Conservation (phyloP, 2,329 filamentous ascomycete species). For the Dactylellina sp. region DNA sequence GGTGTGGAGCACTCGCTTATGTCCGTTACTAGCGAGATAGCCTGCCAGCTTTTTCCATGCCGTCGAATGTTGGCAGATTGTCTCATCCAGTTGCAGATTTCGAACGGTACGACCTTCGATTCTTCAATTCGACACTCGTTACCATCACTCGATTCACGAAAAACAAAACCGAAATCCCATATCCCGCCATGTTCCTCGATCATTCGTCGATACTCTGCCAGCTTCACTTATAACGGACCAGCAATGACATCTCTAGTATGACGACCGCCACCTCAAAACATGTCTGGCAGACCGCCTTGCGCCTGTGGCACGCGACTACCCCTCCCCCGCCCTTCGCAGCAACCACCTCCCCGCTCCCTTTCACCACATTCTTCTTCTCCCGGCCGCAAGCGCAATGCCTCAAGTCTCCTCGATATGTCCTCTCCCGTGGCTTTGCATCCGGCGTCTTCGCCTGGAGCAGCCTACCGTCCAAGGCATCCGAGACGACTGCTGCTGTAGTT, state of each 20-base stretch:
- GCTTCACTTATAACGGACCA: neutral
- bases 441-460: constrained; percentile 60
- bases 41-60: constrained; percentile 16
- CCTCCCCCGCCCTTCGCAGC: constrained; percentile 41
- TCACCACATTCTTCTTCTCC: constrained; percentile 41
- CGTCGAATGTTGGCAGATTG: neutral
- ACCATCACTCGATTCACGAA: constrained; percentile 2
- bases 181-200: constrained; percentile 20
- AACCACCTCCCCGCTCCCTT: constrained; percentile 17
- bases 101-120: too few species aligned
- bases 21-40: constrained; percentile 47
- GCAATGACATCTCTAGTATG: constrained; percentile 7
- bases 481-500: constrained; percentile 58
- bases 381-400: constrained; percentile 26
- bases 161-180: neutral
- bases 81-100: neutral
- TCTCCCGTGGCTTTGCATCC: constrained; percentile 59
- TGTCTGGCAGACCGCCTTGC: constrained; percentile 44
- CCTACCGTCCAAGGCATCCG: constrained; percentile 57
- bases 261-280: constrained; percentile 17
- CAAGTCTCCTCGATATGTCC: constrained; percentile 58
- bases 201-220: constrained; percentile 6
- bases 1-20: constrained; percentile 34
- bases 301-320: constrained; percentile 55
- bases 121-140: constrained; percentile 19